Base-by-base conservation (phyloP, 305 asterid genomes). In the Fraxinus paxiana region DNA sequence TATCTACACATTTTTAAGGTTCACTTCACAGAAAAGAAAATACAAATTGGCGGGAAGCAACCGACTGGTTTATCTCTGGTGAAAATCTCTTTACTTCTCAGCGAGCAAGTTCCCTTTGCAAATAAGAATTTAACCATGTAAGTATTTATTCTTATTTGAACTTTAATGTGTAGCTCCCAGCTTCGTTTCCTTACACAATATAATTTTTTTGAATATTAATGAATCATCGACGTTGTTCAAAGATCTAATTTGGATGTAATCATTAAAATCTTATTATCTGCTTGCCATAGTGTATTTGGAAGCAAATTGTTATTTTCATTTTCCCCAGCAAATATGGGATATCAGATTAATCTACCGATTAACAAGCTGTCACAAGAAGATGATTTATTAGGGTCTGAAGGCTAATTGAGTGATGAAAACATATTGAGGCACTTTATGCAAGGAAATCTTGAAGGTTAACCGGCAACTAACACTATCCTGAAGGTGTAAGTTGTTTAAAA, bases 11-110 rank as follows among this genome's bases (percentile, higher is more conserved):
- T 94, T 79, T 91, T 90, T 80, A 96, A 94, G 91, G 95, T 96
- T 82, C 97, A 92, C 76, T 89, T 86, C 84, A 86, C 97, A 2
- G 96, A 88, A 78, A 93, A 92, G 90, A 93, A 89, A 83, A 92
- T 96, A 85, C 90, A 87, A 84, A 87, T 90, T 79, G 98, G 98
- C 28, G 98, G 98, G 88, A 96, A 94, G 92, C 98, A 94, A 82
- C 98, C 97, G 6, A 83, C 90, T 86, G 97, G 98, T 81, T 87
- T 96, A 81, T 90, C 77, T 90, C 91, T 94, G n/a, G 90, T 89
- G 73, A 93, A 85, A 76, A 79, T 96, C 82, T 87, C 94, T 74
- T 87, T 91, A 84, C 96, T 93, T 79, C 95, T 94, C 83, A 89
- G 76, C 33, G 98, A 96, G 91, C 93, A 89, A 87, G 93, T 94